Percentiles rank a stretch among this genome's conserved stretches.
Conservation (phyloP, 2,329 filamentous ascomycete genomes). For the Sarocladiaceae sp. region DNA sequence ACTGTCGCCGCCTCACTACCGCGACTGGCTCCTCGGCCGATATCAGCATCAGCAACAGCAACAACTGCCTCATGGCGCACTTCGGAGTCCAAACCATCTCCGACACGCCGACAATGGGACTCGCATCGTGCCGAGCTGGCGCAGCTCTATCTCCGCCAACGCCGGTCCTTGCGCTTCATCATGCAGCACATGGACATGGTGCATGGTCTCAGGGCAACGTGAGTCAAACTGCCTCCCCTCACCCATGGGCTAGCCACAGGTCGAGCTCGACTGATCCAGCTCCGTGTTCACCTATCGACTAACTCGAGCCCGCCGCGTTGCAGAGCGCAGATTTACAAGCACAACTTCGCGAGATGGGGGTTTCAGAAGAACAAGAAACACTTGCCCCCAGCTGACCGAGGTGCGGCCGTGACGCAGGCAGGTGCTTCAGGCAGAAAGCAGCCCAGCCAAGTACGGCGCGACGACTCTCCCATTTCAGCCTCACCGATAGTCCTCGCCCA, state of each 20-base stretch:
- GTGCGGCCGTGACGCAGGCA: background rate
- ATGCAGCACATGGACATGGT: background rate
- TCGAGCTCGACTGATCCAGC: background rate
- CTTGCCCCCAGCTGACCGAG: background rate
- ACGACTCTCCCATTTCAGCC: background rate
- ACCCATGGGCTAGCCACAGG: too few relatives aligned
- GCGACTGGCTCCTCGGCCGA: background rate
- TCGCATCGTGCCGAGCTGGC: background rate
- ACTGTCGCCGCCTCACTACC: background rate
- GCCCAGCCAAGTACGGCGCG: background rate
- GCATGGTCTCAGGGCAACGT: background rate
- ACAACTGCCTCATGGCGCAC: background rate
- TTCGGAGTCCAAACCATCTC: background rate
- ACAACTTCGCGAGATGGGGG: background rate
- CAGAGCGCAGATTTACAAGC: background rate
- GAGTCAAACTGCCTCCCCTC: too few relatives aligned
- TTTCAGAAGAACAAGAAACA: background rate
- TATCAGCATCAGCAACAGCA: background rate
- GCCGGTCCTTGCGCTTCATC: background rate
- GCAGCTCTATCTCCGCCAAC: background rate
- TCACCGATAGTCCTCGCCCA: background rate
- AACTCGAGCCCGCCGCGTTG: background rate
- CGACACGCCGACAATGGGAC: background rate
- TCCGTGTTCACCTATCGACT: background rate
- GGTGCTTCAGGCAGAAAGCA: background rate